A percentile compares a stretch with the other conserved stretches of the same genome.
Evolutionary conservation across 306 rosid genomes (phyloP).

Genomic region (Dalbergia cochinchinensis): DNA sequence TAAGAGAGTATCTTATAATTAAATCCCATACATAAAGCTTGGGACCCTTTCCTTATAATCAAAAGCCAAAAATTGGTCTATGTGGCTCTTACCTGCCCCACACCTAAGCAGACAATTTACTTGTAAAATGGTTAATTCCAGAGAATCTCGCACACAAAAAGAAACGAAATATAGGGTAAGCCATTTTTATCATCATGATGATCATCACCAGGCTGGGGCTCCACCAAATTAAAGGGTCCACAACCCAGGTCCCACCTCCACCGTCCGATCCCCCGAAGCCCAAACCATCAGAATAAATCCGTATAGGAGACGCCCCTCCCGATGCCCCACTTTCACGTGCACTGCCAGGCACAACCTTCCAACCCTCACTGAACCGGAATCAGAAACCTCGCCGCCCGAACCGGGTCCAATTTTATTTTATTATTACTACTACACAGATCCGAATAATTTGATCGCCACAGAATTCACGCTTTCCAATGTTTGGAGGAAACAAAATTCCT

Average conservation of each 20-base stretch:
- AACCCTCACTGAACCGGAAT: slow-evolving; percentile 28
- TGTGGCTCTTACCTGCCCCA: slow-evolving; percentile 18
- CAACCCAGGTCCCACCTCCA: slow-evolving; percentile 47
- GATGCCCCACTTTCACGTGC: slow-evolving; percentile 55
- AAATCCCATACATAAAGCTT: slow-evolving; percentile 14
- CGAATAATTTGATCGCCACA: slow-evolving; percentile 52
- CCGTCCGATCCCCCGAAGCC: slow-evolving; percentile 46
- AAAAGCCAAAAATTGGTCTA: slow-evolving; percentile 27
- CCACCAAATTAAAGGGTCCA: slow-evolving; percentile 20
- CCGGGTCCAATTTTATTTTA: slow-evolving; percentile 2
- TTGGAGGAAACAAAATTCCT: slow-evolving; percentile 60
- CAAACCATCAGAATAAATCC: slow-evolving; percentile 33
- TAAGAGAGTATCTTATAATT: slow-evolving; percentile 1
- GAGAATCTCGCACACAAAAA: slow-evolving; percentile 27
- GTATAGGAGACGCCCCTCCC: slow-evolving; percentile 11
- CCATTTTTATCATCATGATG: background rate
- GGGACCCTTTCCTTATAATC: slow-evolving; percentile 35
- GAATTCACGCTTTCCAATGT: slow-evolving; percentile 64
- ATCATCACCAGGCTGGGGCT: background rate
- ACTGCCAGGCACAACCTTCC: slow-evolving; percentile 48
- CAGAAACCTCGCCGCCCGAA: background rate
- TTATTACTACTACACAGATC: background rate
- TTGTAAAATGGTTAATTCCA: slow-evolving; percentile 48
- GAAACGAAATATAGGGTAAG: slow-evolving; percentile 11
- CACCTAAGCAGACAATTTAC: slow-evolving; percentile 42